Evolutionary conservation across 768 basidiomycete species (phyloP), one percentile per base, ranked within the genome.

Genomic region (Russula emetica): DNA sequence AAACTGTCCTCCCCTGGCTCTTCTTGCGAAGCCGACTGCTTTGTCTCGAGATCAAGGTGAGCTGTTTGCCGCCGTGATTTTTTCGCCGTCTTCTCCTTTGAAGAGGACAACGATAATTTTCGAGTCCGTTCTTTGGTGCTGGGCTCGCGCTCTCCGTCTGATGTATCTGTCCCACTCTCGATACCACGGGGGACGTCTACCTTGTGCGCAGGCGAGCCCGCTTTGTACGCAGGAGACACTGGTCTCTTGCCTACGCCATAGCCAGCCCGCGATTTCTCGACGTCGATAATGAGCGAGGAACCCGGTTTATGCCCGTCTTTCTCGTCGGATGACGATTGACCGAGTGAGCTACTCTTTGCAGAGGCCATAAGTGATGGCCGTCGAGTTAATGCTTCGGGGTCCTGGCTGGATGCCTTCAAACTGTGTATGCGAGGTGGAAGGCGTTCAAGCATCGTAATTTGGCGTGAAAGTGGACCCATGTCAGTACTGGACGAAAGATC

Each of bases 91-190:
- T 40, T 26, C 7, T 59, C 58, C 24, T 61, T 67, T 30, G 68
- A 18, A 40, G 38, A 30, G 20, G 50, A 58, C 1, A 50, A 49
- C 13, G 61, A 47, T 49, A 40, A 42, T 22, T 26, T 26, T 26
- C 53, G 54, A 5, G 56, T 42, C 28, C 59, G 66, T 30, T 69
- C 69, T 14, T 66, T 63, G 42, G 69, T 74, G 58, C 71, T 72
- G 34, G 72, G 76, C 22, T 80, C 82, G 9, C 76, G 72, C 64
- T 88, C 87, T 0, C 78, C 77, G 51, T 90, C 88, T 0, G 64
- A 61, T 26, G 84, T 86, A 66, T 90, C 88, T 3, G 85, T 87
- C 16, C 84, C 87, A 69, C 87, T 89, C 74, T 90, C 89, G 20
- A 90, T 78, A 14, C 83, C 78, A 55, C 82, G 84, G 61, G 88